Evolutionary conservation across 2,329 filamentous ascomycete species (phyloP).

Genomic region (Xylaria polymorpha): DNA sequence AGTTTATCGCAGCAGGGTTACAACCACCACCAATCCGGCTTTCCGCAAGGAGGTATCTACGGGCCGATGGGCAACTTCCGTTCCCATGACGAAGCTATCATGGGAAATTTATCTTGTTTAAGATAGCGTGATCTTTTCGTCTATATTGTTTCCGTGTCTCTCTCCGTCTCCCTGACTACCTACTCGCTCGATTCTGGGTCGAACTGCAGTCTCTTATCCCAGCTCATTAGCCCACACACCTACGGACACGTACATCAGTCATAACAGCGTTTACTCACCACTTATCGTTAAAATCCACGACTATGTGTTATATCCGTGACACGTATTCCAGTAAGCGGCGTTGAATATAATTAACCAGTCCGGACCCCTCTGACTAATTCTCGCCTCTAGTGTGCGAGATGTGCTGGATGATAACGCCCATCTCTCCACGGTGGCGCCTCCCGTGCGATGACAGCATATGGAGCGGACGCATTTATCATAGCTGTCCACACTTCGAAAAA

Average conservation of each 20-base stretch:
- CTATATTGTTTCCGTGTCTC: neutral
- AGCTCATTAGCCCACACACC: too few species aligned
- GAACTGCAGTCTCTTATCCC: slow-evolving; percentile 7
- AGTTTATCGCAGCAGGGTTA: neutral
- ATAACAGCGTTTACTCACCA: neutral
- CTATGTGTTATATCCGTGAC: slow-evolving; percentile 2
- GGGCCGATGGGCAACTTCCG: neutral
- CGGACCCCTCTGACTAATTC: neutral
- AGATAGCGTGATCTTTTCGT: neutral
- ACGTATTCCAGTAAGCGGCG: neutral
- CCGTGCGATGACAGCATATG: neutral
- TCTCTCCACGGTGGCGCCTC: too few species aligned
- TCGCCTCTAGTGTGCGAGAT: slow-evolving; percentile 5
- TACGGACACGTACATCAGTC: neutral
- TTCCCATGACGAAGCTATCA: neutral
- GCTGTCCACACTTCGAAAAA: neutral
- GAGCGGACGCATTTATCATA: neutral
- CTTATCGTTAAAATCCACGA: neutral
- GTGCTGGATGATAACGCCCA: neutral
- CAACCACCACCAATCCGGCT: neutral
- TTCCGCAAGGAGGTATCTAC: neutral
- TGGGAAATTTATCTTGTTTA: neutral
- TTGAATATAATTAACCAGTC: neutral
- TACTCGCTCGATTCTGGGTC: neutral
- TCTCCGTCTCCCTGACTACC: neutral